These are phyloP conservation scores for Phanerodontia chrysosporium DNA, from an alignment of 768 basidiomycete species.

Conservation along the genomic window DNA sequence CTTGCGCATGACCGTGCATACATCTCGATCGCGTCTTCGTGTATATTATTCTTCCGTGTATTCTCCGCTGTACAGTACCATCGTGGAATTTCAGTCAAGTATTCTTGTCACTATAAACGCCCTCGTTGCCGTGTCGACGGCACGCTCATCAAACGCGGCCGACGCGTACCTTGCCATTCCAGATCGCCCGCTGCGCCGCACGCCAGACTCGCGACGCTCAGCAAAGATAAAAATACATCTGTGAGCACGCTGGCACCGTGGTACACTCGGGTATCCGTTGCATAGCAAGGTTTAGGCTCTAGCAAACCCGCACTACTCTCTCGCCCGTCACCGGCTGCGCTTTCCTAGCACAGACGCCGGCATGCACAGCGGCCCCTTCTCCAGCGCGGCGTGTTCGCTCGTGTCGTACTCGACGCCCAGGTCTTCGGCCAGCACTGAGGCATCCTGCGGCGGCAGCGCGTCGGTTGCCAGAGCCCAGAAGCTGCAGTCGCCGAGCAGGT, in stretches of 20 bases:
- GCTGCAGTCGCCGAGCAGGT: slow-evolving; percentile 33
- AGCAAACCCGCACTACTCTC: no score
- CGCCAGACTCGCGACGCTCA: no score
- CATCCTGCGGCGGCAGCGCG: slow-evolving; percentile 60
- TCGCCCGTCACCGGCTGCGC: slow-evolving; percentile 7
- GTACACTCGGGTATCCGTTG: no score
- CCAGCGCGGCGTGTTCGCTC: slow-evolving; percentile 61
- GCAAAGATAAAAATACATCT: no score
- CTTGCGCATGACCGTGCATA: background rate
- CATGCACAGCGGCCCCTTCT: slow-evolving; percentile 56
- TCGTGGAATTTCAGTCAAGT: background rate
- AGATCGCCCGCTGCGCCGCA: background rate
- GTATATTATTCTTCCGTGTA: background rate
- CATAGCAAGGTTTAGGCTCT: no score
- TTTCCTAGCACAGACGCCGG: slow-evolving; percentile 21
- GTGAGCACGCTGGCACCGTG: no score
- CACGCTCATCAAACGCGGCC: background rate
- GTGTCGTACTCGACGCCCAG: slow-evolving; percentile 81
- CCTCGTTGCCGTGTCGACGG: background rate
- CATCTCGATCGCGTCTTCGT: background rate
- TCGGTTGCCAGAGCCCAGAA: slow-evolving; percentile 76
- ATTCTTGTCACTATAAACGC: background rate
- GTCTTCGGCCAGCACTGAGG: slow-evolving; percentile 62
- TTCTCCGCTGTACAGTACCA: background rate
- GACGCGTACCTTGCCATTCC: background rate